A percentile compares a stretch with the other conserved stretches of the same genome.
Conservation (phyloP, 1,284 basidiomycete genomes). For the Boletellus deceptivus region DNA sequence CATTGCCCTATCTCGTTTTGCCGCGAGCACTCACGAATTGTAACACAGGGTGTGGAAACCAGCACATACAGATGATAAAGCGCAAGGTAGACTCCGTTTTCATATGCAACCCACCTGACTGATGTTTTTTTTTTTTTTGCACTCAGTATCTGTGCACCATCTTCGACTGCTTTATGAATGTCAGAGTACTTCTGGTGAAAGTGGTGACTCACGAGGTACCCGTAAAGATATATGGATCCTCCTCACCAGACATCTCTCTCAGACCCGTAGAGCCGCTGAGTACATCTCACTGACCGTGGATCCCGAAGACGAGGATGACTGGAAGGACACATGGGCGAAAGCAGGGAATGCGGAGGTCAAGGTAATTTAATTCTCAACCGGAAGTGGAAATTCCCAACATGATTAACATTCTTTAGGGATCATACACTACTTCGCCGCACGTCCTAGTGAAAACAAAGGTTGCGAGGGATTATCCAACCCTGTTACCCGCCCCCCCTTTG, state of each 20-base stretch:
- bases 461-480: background rate
- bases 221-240: conserved; percentile 69
- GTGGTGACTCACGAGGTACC: conserved; percentile 4
- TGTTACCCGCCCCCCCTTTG: background rate
- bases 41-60: conserved; percentile 54
- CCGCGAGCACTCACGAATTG: conserved; percentile 1
- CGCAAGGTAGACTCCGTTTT: conserved; percentile 19
- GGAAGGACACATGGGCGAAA: conserved; percentile 19
- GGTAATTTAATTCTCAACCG: conserved; percentile 27
- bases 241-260: conserved; percentile 71
- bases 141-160: conserved; percentile 35
- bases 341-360: conserved; percentile 35
- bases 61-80: conserved; percentile 15
- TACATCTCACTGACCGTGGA: conserved; percentile 73
- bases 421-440: conserved; percentile 79
- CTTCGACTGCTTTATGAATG: conserved; percentile 36
- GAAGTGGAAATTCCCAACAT: background rate
- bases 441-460: conserved; percentile 50
- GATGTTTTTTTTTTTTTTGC: background rate
- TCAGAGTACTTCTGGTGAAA: background rate
- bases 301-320: conserved; percentile 39
- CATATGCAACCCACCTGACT: conserved; percentile 3
- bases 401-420: conserved; percentile 44
- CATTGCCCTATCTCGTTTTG: background rate
- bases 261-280: conserved; percentile 56